Conservation (phyloP, 2,329 filamentous ascomycete species). For the Penicillium sclerotiorum region DNA sequence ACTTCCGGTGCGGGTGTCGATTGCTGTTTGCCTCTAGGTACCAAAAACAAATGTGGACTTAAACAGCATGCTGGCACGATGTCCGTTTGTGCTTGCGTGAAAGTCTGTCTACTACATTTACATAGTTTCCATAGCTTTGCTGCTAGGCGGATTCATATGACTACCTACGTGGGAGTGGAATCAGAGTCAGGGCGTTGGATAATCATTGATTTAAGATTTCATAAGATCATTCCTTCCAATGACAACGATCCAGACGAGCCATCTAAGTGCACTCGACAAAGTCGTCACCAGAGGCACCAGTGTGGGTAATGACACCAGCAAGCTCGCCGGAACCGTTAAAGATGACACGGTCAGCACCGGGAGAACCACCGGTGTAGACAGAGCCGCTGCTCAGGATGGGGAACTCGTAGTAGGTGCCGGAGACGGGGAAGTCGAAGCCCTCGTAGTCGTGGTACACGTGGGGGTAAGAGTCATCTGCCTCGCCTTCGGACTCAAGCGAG, state of each 20-base stretch:
- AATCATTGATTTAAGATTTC: too few relatives aligned
- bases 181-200: too few relatives aligned
- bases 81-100: conserved; percentile 20
- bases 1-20: conserved; percentile 24
- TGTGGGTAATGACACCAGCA: conserved; percentile 70
- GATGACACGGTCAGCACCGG: conserved; percentile 68
- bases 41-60: conserved; percentile 15
- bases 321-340: conserved; percentile 60
- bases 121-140: too few relatives aligned
- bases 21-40: conserved; percentile 26
- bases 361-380: conserved; percentile 62
- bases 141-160: too few relatives aligned
- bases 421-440: conserved; percentile 61
- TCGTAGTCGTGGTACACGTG: conserved; percentile 66
- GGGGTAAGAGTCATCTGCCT: conserved; percentile 53
- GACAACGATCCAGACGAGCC: background rate
- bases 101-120: conserved; percentile 22
- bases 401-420: conserved; percentile 66
- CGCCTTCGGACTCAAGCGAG: conserved; percentile 48
- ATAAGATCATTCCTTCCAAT: background rate
- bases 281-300: conserved; percentile 67
- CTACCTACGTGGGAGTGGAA: too few relatives aligned
- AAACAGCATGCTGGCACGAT: conserved; percentile 21
- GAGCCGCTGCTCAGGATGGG: conserved; percentile 55
- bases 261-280: conserved; percentile 62